Evolutionary conservation across 495 filamentous ascomycete genomes (phyloP), one percentile per base, ranked within the genome.

Genomic region (Cryomyces minteri): DNA sequence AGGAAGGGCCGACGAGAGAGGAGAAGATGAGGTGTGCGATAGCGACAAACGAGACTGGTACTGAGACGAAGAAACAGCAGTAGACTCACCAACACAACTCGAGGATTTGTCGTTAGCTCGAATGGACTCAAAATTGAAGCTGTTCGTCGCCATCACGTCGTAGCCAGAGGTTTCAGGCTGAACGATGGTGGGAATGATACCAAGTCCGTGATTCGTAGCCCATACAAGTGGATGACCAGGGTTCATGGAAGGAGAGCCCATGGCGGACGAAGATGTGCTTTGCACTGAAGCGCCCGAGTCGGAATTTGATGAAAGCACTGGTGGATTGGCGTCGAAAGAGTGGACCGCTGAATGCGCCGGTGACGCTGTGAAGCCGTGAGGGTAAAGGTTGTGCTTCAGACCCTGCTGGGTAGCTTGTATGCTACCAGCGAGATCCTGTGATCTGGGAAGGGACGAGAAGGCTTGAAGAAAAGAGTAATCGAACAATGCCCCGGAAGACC

Each of bases 61-160:
- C 33, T 49, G 51, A 55, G 47, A 53, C 54, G 59, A 61, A 58
- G 54, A 59, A 58, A 66, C 43, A 43, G 38, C 45, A 58, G 57
- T 49, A 59, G 64, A 90, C 86, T 79, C 74, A 94, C 87, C 84
- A 65, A 94, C 80, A 67, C 73, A 87, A 43, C 70, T 71, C 12
- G 34, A 14, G 48, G 67, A 54, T 51, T 82, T 84, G 47, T 80
- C 80, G 51, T 74, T 76, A 51, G 61, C 55, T 60, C 71, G 53
- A 53, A 62, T 44, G 61, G 67, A 51, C 12, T 62, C 61, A 14
- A 76, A 73, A 48, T 82, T 79, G 52, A 70, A 70, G 57, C 67
- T 67, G 41, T 66, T 54, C 39, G 58, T 60, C 46, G 51, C 45
- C 32, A 57, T 62, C 10, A 43, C 18, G 11, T 66, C 63, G 10